phyloP scores from a whole-genome alignment of 768 basidiomycete genomes.

The Saitozyma sp. region DNA sequence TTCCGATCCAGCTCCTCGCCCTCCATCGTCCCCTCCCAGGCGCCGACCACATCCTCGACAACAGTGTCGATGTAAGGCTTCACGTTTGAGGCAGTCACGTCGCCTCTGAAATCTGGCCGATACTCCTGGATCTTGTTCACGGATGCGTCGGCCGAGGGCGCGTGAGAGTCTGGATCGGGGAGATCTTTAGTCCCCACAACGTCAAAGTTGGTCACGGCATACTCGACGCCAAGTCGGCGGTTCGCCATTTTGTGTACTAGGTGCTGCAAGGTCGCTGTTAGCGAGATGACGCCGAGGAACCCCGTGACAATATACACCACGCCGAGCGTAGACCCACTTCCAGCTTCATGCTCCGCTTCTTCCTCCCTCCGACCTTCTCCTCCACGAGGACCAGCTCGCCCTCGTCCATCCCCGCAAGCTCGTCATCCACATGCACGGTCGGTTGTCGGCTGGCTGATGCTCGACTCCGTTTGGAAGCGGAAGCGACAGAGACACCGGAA shows the following conservation, averaged over 20 bases:
- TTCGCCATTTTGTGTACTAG: constrained; percentile 46
- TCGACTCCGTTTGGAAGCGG: background rate
- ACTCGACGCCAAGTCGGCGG: constrained; percentile 42
- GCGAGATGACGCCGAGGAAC: background rate
- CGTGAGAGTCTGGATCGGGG: constrained; percentile 25
- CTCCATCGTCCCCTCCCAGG: constrained; percentile 21
- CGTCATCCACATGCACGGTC: too few species aligned
- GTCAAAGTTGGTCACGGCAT: constrained; percentile 30
- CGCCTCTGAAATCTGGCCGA: constrained; percentile 36
- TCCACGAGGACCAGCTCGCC: constrained; percentile 1
- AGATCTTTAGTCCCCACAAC: constrained; percentile 26
- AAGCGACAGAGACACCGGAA: background rate
- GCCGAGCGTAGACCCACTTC: constrained; percentile 22
- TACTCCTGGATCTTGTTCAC: constrained; percentile 35
- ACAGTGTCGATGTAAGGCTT: constrained; percentile 35
- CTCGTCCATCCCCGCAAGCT: too few species aligned
- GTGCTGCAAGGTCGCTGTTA: constrained; percentile 23
- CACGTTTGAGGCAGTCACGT: constrained; percentile 19
- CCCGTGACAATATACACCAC: background rate
- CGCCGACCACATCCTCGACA: constrained; percentile 25
- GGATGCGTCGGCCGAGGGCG: constrained; percentile 24
- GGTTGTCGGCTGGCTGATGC: background rate
- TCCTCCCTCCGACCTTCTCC: constrained; percentile 13
- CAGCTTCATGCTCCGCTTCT: constrained; percentile 37
- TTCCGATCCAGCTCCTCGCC: constrained; percentile 25